phyloP scores from a whole-genome alignment of 352 stramenopile species.

The Phytophthora constricta region DNA sequence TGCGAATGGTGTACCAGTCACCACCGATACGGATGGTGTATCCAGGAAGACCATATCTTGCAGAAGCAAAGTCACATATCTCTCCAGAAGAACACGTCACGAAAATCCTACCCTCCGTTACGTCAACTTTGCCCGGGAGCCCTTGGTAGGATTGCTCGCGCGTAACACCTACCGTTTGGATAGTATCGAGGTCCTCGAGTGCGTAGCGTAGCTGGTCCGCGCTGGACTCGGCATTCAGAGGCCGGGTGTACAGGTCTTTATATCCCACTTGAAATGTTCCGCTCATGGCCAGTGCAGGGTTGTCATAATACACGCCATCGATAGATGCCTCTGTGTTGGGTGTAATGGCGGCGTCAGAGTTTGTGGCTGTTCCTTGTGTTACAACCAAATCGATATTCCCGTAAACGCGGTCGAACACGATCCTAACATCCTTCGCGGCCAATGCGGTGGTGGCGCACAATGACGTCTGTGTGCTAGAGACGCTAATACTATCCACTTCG shows the following conservation, averaged over 20 bases:
- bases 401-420: constrained; percentile 73
- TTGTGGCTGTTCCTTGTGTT: constrained; percentile 15
- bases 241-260: constrained; percentile 58
- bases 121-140: constrained; percentile 60
- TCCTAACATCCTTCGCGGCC: constrained; percentile 42
- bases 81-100: constrained; percentile 56
- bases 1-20: constrained; percentile 75
- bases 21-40: constrained; percentile 62
- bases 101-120: constrained; percentile 64
- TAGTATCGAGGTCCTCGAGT: constrained; percentile 64
- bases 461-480: constrained; percentile 48
- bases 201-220: constrained; percentile 68
- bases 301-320: constrained; percentile 64
- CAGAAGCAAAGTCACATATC: constrained; percentile 58
- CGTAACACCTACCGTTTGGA: constrained; percentile 59
- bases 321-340: constrained; percentile 45
- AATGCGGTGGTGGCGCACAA: constrained; percentile 45
- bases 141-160: constrained; percentile 54
- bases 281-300: constrained; percentile 61
- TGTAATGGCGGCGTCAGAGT: constrained; percentile 21
- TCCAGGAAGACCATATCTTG: constrained; percentile 65
- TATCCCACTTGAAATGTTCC: constrained; percentile 84
- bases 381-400: constrained; percentile 50
- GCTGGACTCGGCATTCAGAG: constrained; percentile 76
- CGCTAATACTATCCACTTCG: constrained; percentile 64